Conservation (phyloP, 2,329 filamentous ascomycete genomes). For the Rugonectria rugulosa region DNA sequence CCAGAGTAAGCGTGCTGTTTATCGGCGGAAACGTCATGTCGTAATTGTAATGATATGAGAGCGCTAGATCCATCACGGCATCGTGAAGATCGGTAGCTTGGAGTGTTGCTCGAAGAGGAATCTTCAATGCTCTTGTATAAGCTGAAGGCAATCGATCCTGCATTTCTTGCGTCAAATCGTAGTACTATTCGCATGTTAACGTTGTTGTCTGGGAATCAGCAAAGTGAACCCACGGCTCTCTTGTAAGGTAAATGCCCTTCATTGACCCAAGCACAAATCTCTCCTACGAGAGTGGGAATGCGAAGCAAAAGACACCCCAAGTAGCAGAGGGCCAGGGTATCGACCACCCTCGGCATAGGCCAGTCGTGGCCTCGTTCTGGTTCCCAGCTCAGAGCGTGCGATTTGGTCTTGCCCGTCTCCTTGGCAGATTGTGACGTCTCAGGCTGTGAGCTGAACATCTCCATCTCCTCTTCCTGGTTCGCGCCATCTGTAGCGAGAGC, state of each 20-base stretch:
- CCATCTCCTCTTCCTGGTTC: slow-evolving; percentile 38
- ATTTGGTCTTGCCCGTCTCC: slow-evolving; percentile 4
- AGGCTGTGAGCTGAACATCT: slow-evolving; percentile 51
- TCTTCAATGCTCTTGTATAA: slow-evolving; percentile 68
- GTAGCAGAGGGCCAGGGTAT: slow-evolving; percentile 82
- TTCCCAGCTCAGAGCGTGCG: slow-evolving; percentile 53
- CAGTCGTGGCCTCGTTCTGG: slow-evolving; percentile 55
- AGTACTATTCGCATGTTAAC: slow-evolving; percentile 50
- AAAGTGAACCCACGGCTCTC: slow-evolving; percentile 61
- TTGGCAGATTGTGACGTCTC: slow-evolving; percentile 22
- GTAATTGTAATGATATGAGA: slow-evolving; percentile 72
- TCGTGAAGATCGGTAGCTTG: slow-evolving; percentile 68
- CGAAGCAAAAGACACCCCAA: slow-evolving; percentile 78
- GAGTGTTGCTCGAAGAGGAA: slow-evolving; percentile 50
- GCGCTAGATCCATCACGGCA: slow-evolving; percentile 66
- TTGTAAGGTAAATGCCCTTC: slow-evolving; percentile 76
- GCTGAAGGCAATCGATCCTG: slow-evolving; percentile 67
- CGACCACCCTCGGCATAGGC: slow-evolving; percentile 72
- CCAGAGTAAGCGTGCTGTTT: slow-evolving; percentile 73
- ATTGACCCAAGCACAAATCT: slow-evolving; percentile 74
- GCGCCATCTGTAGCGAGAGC: slow-evolving; percentile 43
- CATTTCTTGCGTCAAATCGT: slow-evolving; percentile 69
- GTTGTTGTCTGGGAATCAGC: neutral
- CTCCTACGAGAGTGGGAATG: slow-evolving; percentile 77
- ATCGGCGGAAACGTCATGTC: slow-evolving; percentile 75